Percentiles rank a stretch among this genome's conserved stretches.
These are phyloP conservation scores for Copromyces sp. DNA, from an alignment of 495 filamentous ascomycete species.

Conservation along the genomic window DNA sequence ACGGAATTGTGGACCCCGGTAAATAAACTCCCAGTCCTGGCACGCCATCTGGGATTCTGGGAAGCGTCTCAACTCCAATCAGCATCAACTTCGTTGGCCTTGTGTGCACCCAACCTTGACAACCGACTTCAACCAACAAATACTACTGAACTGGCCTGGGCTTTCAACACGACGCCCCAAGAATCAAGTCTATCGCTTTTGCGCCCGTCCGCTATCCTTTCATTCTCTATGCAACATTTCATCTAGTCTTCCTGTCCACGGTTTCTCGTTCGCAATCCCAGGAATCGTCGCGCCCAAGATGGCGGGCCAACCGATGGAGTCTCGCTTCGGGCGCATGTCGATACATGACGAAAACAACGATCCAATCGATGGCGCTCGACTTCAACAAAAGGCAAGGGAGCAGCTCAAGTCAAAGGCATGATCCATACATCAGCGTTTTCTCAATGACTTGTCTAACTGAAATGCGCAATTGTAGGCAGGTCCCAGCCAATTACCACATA, in stretches of 20 bases:
- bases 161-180: background rate
- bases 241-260: background rate
- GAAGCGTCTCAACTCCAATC: slow-evolving; percentile 3
- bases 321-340: slow-evolving; percentile 72
- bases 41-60: background rate
- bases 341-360: slow-evolving; percentile 71
- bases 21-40: slow-evolving; percentile 11
- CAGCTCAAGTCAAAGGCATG: slow-evolving; percentile 47
- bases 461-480: slow-evolving; percentile 35
- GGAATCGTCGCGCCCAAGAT: slow-evolving; percentile 20
- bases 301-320: slow-evolving; percentile 50
- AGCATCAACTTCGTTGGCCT: background rate
- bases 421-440: background rate
- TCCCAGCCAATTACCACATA: slow-evolving; percentile 38
- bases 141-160: background rate
- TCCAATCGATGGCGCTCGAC: slow-evolving; percentile 32
- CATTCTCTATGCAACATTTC: background rate
- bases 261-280: background rate
- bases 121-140: background rate
- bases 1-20: slow-evolving; percentile 1
- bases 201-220: background rate
- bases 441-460: slow-evolving; percentile 19
- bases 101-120: background rate
- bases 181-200: background rate
- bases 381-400: slow-evolving; percentile 40